A percentile compares a stretch with the other conserved stretches of the same genome.
phyloP scores from a whole-genome alignment of 2,329 filamentous ascomycete species.

The Didymella arachidicola region DNA sequence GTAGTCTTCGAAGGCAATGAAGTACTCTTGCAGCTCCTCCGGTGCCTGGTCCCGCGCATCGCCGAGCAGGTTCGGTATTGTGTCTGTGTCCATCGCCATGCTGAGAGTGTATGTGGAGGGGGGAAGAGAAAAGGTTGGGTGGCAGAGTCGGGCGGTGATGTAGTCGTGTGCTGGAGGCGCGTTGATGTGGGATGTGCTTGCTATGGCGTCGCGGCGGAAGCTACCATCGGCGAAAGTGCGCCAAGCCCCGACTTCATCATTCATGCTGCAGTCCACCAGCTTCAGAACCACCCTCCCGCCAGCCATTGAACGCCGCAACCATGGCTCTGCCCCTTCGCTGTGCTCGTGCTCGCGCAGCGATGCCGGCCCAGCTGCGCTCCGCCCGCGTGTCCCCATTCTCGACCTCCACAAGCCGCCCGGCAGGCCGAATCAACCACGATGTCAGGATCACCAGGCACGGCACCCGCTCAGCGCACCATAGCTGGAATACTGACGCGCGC shows the following conservation, averaged over 20 bases:
- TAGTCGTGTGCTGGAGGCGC: constrained; percentile 13
- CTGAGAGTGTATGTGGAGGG: constrained; percentile 13
- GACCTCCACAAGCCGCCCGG: constrained; percentile 37
- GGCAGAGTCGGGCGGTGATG: neutral
- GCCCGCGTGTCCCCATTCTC: constrained; percentile 41
- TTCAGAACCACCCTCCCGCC: constrained; percentile 33
- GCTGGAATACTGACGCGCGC: constrained; percentile 20
- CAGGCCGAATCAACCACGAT: constrained; percentile 67
- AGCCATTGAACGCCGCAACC: constrained; percentile 51
- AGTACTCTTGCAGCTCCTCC: constrained; percentile 84
- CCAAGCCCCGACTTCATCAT: constrained; percentile 35
- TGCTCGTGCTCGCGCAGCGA: constrained; percentile 50
- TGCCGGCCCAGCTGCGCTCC: constrained; percentile 43
- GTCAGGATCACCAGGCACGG: constrained; percentile 76
- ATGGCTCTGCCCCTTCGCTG: constrained; percentile 53
- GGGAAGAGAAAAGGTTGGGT: constrained; percentile 11
- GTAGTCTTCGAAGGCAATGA: constrained; percentile 91
- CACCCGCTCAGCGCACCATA: neutral
- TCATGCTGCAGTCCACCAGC: constrained; percentile 39
- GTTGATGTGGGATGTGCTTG: constrained; percentile 29
- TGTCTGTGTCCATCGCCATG: constrained; percentile 78
- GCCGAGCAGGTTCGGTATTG: constrained; percentile 89
- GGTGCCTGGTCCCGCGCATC: constrained; percentile 89
- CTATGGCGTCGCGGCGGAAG: constrained; percentile 29
- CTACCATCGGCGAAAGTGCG: constrained; percentile 30